A percentile compares a stretch with the other conserved stretches of the same genome.
Evolutionary conservation across 2,329 filamentous ascomycete species (phyloP).

Genomic region (Penicillium psychrosexuale): DNA sequence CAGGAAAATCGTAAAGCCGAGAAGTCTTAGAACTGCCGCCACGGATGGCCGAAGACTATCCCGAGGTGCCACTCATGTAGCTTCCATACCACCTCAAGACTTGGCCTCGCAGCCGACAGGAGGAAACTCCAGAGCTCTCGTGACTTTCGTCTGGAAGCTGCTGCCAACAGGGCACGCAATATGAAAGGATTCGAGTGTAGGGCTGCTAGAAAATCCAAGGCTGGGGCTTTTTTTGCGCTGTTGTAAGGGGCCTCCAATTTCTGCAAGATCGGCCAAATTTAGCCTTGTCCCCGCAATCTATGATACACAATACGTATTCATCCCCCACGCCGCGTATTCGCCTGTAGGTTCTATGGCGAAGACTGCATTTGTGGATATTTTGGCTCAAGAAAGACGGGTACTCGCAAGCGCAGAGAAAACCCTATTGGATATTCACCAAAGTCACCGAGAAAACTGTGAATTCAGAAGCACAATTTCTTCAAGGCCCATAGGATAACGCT

Average conservation of each 20-base stretch:
- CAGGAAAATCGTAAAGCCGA: slow-evolving; percentile 21
- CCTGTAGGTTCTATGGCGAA: not conserved
- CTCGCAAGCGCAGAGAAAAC: not conserved
- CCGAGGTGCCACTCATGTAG: slow-evolving; percentile 45
- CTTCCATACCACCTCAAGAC: slow-evolving; percentile 40
- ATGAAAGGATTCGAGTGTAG: not conserved
- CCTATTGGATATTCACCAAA: not conserved
- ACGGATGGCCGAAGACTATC: slow-evolving; percentile 40
- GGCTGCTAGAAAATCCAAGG: not conserved
- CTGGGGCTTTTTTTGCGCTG: too few species aligned
- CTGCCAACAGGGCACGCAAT: not conserved
- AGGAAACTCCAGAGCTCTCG: slow-evolving; percentile 24
- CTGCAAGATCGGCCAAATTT: not conserved
- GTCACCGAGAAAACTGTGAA: not conserved
- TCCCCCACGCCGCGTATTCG: not conserved
- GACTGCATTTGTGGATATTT: not conserved
- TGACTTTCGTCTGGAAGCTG: too few species aligned
- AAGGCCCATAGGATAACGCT: not conserved
- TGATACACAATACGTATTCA: not conserved
- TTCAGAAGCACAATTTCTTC: not conserved
- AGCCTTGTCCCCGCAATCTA: not conserved
- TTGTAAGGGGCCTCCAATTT: not conserved
- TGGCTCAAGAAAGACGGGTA: not conserved
- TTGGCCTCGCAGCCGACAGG: slow-evolving; percentile 38
- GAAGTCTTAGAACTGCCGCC: slow-evolving; percentile 30